phyloP scores from a whole-genome alignment of 1,284 basidiomycete genomes.

The Termitomyces sp. region DNA sequence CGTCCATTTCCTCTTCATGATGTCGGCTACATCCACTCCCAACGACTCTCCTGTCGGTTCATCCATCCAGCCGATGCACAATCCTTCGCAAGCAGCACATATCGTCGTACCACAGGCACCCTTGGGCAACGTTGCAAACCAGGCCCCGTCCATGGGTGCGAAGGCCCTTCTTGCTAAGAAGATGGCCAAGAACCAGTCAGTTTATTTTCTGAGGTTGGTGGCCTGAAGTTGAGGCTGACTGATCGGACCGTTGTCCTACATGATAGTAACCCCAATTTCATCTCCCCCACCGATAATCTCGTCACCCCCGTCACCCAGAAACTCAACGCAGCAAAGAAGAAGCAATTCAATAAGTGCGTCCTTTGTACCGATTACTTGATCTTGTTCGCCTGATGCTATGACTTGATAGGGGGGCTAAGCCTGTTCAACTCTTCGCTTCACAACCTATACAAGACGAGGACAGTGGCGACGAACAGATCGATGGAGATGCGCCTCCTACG shows the following conservation, averaged over 20 bases:
- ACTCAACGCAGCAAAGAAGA: slow-evolving; percentile 83
- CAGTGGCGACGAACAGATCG: slow-evolving; percentile 39
- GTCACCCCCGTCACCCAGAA: slow-evolving; percentile 91
- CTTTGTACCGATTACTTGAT: slow-evolving; percentile 5
- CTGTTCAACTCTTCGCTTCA: slow-evolving; percentile 53
- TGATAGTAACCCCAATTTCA: slow-evolving; percentile 69
- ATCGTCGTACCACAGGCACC: slow-evolving; percentile 76
- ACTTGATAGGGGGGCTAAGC: slow-evolving; percentile 48
- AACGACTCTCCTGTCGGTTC: slow-evolving; percentile 54
- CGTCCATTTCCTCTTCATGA: slow-evolving; percentile 22
- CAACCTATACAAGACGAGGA: slow-evolving; percentile 28
- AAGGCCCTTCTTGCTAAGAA: slow-evolving; percentile 86
- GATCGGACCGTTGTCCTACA: not conserved
- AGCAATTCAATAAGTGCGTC: slow-evolving; percentile 83
- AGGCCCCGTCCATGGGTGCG: slow-evolving; percentile 73
- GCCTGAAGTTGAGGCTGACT: slow-evolving; percentile 8
- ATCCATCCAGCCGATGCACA: slow-evolving; percentile 77
- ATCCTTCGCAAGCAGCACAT: slow-evolving; percentile 75
- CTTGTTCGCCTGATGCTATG: not conserved
- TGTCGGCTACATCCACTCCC: slow-evolving; percentile 56
- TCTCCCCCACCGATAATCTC: slow-evolving; percentile 91
- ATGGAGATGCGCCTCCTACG: slow-evolving; percentile 10
- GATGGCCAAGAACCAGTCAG: slow-evolving; percentile 79
- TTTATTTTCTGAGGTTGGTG: slow-evolving; percentile 16
- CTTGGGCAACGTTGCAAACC: slow-evolving; percentile 59